Evolutionary conservation across 1,284 basidiomycete species (phyloP).

Genomic region (Peniophora sp.): DNA sequence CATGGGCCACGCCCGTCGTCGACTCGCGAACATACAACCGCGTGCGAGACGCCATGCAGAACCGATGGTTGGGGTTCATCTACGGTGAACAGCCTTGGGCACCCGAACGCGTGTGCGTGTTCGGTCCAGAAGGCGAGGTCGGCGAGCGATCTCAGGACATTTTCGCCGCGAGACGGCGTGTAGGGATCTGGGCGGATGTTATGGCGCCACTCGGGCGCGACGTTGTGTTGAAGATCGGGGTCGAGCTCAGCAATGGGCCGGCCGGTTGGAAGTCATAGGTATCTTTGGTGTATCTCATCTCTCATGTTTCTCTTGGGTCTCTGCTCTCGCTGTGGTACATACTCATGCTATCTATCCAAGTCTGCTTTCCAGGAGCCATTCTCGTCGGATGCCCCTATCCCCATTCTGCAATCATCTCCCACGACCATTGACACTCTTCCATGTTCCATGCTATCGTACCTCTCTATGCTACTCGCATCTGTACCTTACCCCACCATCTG

Average conservation of each 20-base stretch:
- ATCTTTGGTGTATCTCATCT: not conserved
- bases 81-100: constrained; percentile 64
- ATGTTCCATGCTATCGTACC: too few relatives aligned
- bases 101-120: constrained; percentile 63
- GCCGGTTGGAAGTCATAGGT: constrained; percentile 7
- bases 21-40: constrained; percentile 55
- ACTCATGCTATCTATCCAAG: not conserved
- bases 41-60: constrained; percentile 61
- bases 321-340: not conserved
- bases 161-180: constrained; percentile 42
- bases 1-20: constrained; percentile 46
- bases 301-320: not conserved
- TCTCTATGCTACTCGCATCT: too few relatives aligned
- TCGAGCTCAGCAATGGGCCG: constrained; percentile 65
- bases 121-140: constrained; percentile 62
- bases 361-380: not conserved
- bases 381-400: not conserved
- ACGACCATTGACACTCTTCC: not conserved
- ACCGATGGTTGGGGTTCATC: constrained; percentile 67
- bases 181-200: constrained; percentile 50
- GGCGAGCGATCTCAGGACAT: constrained; percentile 51
- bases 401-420: not conserved
- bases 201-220: constrained; percentile 57
- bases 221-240: constrained; percentile 62
- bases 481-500: too few relatives aligned